Percentiles rank a stretch among this genome's conserved stretches.
phyloP scores from a whole-genome alignment of 805 yeast species.

The Candida nitratophila region DNA sequence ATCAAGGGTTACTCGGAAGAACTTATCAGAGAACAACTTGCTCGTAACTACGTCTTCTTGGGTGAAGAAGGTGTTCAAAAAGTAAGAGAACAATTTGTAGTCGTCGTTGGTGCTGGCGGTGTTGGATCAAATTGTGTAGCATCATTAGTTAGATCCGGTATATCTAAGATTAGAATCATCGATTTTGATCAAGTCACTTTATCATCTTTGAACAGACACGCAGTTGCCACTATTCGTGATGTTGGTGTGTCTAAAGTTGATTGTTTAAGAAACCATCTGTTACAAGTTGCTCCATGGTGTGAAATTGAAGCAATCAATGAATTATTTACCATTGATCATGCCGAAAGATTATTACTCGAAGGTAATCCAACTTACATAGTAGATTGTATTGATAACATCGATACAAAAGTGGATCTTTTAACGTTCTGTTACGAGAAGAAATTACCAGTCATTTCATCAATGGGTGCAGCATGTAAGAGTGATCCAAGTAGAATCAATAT shows the following conservation, averaged over 20 bases:
- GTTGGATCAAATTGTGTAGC: slow-evolving; percentile 97
- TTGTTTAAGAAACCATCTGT: slow-evolving; percentile 62
- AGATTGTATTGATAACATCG: slow-evolving; percentile 95
- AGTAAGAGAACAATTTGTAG: slow-evolving; percentile 63
- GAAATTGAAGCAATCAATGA: slow-evolving; percentile 70
- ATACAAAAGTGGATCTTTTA: slow-evolving; percentile 89
- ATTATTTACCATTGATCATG: slow-evolving; percentile 64
- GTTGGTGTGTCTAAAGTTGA: slow-evolving; percentile 91
- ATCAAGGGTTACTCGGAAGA: slow-evolving; percentile 45
- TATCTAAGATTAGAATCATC: slow-evolving; percentile 66
- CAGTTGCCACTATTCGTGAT: slow-evolving; percentile 84
- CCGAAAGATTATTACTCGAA: slow-evolving; percentile 51
- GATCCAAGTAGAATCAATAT: slow-evolving; percentile 90
- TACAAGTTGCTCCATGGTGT: slow-evolving; percentile 89
- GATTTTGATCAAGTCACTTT: slow-evolving; percentile 96
- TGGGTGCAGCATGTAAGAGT: slow-evolving; percentile 97
- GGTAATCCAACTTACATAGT: slow-evolving; percentile 71
- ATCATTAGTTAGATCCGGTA: slow-evolving; percentile 88
- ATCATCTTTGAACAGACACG: slow-evolving; percentile 88
- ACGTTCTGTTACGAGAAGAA: slow-evolving; percentile 57
- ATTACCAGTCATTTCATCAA: slow-evolving; percentile 75
- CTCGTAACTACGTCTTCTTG: slow-evolving; percentile 87
- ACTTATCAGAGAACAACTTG: slow-evolving; percentile 83
- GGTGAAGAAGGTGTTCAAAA: slow-evolving; percentile 78
- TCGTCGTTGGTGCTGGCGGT: slow-evolving; percentile 93